Conservation (phyloP, 2,329 filamentous ascomycete species). For the Penicillium sp. region DNA sequence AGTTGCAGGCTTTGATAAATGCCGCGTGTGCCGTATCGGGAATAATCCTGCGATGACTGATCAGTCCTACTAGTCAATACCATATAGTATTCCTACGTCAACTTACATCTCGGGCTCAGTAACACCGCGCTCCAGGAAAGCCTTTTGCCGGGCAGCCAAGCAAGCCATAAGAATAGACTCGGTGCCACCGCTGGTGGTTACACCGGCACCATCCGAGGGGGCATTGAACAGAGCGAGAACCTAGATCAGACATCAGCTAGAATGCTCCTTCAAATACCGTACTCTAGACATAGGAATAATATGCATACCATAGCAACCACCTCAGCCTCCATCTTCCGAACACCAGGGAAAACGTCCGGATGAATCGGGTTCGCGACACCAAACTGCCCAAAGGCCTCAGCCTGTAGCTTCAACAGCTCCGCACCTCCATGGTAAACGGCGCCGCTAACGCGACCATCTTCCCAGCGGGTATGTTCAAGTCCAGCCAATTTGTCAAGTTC, state of each 20-base stretch:
- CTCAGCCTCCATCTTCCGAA: conserved; percentile 99
- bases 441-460: conserved; percentile 90
- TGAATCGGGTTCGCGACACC: conserved; percentile 96
- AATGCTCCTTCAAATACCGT: background rate
- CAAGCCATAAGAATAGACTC: conserved; percentile 98
- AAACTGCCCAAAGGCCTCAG: conserved; percentile 90
- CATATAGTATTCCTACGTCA: background rate
- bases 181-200: conserved; percentile 87
- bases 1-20: conserved; percentile 90
- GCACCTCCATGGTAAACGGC: conserved; percentile 95
- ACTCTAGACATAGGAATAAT: background rate
- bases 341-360: conserved; percentile 95
- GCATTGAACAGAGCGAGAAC: conserved; percentile 81
- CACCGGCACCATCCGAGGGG: conserved; percentile 78
- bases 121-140: conserved; percentile 76
- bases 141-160: conserved; percentile 85
- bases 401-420: conserved; percentile 76
- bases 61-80: conserved; percentile 15
- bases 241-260: conserved; percentile 30
- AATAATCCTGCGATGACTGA: conserved; percentile 63
- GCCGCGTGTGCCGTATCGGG: conserved; percentile 93
- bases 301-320: conserved; percentile 82
- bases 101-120: conserved; percentile 90
- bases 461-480: conserved; percentile 95
- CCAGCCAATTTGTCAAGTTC: conserved; percentile 75